Evolutionary conservation across 345 rosid species (phyloP).

Genomic region (Heritiera littoralis): DNA sequence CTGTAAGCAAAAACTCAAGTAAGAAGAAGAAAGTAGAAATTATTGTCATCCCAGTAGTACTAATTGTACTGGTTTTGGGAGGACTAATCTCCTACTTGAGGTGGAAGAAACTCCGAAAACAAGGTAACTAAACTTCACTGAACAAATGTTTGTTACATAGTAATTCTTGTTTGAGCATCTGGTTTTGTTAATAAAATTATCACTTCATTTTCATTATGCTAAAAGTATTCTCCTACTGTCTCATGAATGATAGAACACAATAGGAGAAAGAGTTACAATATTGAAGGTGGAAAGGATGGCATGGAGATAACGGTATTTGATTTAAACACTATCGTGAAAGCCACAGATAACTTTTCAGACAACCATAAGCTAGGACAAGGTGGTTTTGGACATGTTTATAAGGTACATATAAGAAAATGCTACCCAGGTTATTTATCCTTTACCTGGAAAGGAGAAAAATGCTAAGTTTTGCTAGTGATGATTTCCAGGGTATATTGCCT

Average conservation of each 20-base stretch:
- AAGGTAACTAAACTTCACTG: constrained; percentile 15
- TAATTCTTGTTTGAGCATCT: neutral
- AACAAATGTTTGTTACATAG: neutral
- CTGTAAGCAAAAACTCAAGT: no score
- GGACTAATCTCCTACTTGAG: neutral
- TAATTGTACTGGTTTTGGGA: neutral
- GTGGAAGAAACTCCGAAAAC: constrained; percentile 10
- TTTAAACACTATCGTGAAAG: no score
- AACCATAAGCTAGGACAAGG: constrained; percentile 36
- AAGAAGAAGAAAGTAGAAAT: neutral
- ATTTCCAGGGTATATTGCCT: neutral
- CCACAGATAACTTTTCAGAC: no score
- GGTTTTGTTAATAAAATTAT: neutral
- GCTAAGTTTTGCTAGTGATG: neutral
- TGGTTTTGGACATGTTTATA: constrained; percentile 48
- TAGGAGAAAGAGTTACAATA: no score
- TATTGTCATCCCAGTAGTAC: neutral
- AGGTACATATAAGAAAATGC: constrained; percentile 2
- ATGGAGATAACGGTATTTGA: no score
- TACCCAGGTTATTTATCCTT: neutral
- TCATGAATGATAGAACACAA: no score
- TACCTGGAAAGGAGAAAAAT: neutral
- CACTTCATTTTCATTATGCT: neutral
- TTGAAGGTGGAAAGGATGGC: no score
- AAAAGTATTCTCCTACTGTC: neutral